Evolutionary conservation across 2,329 filamentous ascomycete genomes (phyloP).

Genomic region (Fusarium continuum): DNA sequence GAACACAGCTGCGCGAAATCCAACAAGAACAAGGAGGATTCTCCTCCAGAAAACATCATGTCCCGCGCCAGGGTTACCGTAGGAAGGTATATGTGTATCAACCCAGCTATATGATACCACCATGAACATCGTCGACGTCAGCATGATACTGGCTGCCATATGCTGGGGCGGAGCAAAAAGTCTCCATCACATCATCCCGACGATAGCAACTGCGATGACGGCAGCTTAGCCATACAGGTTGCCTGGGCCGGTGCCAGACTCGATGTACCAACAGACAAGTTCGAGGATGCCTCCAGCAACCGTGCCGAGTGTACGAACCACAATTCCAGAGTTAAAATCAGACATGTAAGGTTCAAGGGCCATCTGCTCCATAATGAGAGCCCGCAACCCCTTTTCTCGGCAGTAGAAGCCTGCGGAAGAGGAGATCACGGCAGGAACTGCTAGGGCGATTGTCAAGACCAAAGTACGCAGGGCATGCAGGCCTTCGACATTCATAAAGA

Average conservation of each 20-base stretch:
- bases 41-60: slow-evolving; percentile 17
- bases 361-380: slow-evolving; percentile 36
- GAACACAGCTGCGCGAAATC: slow-evolving; percentile 6
- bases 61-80: slow-evolving; percentile 23
- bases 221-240: slow-evolving; percentile 29
- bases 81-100: slow-evolving; percentile 27
- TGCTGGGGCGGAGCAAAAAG: slow-evolving; percentile 30
- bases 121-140: slow-evolving; percentile 33
- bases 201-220: slow-evolving; percentile 27
- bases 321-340: slow-evolving; percentile 24
- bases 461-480: slow-evolving; percentile 6
- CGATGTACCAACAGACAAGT: slow-evolving; percentile 15
- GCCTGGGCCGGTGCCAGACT: slow-evolving; percentile 8
- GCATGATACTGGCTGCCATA: slow-evolving; percentile 31
- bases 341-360: slow-evolving; percentile 33
- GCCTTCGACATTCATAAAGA: slow-evolving; percentile 8
- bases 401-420: slow-evolving; percentile 32
- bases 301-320: slow-evolving; percentile 18
- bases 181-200: slow-evolving; percentile 36
- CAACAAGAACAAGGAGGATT: slow-evolving; percentile 14
- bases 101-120: slow-evolving; percentile 35
- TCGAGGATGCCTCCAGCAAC: slow-evolving; percentile 13
- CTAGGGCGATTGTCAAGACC: slow-evolving; percentile 4
- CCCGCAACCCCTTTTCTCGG: slow-evolving; percentile 34
- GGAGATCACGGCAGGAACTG: slow-evolving; percentile 2